Evolutionary conservation across 345 rosid genomes (phyloP).

Genomic region (Eucalyptus albens): DNA sequence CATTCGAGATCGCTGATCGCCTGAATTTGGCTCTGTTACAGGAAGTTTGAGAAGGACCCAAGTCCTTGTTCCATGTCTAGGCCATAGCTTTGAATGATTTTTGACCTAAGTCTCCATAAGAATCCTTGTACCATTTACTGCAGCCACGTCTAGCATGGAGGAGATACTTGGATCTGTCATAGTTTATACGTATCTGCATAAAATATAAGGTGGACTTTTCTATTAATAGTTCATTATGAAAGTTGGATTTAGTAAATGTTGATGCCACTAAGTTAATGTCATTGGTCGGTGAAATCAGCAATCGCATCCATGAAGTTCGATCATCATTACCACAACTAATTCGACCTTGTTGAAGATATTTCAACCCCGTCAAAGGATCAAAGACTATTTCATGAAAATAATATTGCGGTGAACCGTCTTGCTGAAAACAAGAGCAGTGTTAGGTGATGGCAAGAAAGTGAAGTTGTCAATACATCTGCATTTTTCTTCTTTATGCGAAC

Average conservation of each 20-base stretch:
- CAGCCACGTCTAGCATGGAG: neutral
- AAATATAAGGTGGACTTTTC: neutral
- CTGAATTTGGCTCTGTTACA: neutral
- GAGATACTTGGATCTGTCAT: neutral
- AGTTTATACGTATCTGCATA: neutral
- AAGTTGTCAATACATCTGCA: neutral
- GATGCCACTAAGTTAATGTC: neutral
- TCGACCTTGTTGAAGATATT: neutral
- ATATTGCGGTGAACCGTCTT: neutral
- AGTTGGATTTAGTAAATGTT: neutral
- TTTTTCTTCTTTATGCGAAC: neutral
- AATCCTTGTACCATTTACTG: neutral
- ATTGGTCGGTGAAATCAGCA: neutral
- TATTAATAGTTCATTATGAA: neutral
- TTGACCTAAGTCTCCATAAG: neutral
- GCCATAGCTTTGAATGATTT: neutral
- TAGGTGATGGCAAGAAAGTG: neutral
- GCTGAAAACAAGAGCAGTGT: neutral
- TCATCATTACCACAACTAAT: neutral
- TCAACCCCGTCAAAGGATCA: neutral
- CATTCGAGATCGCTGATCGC: neutral
- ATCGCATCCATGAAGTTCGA: neutral
- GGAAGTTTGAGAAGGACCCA: neutral
- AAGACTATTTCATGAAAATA: neutral
- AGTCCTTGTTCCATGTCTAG: neutral